These are phyloP conservation scores for cucumber (Cucumis sativus) DNA, from an alignment of 306 rosid genomes.

Conservation along the genomic window Cucumber_9930_V3 NC_026657.2:30283501-30284000, in stretches of 20 bases:
- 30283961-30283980: background rate
- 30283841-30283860: background rate
- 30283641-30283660: conserved; percentile 21
- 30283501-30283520: background rate
- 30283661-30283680: conserved; percentile 32
- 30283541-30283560: background rate
- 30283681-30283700: conserved; percentile 75
- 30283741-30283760: background rate
- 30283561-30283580: conserved; percentile 6
- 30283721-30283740: background rate
- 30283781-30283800: background rate
- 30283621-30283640: conserved; percentile 3
- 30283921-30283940: background rate
- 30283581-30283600: conserved; percentile 14
- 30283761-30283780: background rate
- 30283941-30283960: background rate
- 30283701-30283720: conserved; percentile 55
- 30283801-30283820: background rate
- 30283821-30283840: background rate
- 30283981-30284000: background rate
- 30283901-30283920: background rate
- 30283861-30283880: background rate
- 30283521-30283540: background rate
- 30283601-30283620: background rate
- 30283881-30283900: background rate